A percentile compares a stretch with the other conserved stretches of the same genome.
Conservation (phyloP, 768 basidiomycete genomes). For the Hygrocybe punicea region DNA sequence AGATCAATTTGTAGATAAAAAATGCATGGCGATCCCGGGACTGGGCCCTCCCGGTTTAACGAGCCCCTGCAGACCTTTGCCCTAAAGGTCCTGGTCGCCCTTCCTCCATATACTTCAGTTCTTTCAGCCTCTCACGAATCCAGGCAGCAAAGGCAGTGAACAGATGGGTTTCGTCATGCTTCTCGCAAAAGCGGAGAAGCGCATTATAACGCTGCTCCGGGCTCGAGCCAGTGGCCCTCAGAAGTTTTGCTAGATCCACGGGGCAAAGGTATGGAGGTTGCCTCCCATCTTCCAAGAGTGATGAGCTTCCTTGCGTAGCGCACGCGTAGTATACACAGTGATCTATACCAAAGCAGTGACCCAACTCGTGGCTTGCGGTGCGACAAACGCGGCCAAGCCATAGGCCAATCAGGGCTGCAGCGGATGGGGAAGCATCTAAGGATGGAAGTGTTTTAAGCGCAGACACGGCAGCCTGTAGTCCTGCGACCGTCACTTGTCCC, state of each 20-base stretch:
- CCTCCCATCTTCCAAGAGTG: constrained; percentile 31
- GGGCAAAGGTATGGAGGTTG: constrained; percentile 38
- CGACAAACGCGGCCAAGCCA: constrained; percentile 37
- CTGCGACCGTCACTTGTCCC: constrained; percentile 7
- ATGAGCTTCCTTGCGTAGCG: constrained; percentile 36
- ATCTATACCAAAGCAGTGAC: constrained; percentile 42
- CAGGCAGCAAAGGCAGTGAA: constrained; percentile 31
- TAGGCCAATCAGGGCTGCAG: constrained; percentile 20
- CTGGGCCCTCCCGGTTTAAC: no score
- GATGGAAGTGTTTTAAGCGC: constrained; percentile 15
- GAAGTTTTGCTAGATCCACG: constrained; percentile 31
- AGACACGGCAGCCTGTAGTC: constrained; percentile 20
- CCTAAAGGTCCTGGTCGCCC: no score
- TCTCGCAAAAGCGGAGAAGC: constrained; percentile 27
- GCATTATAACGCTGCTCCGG: constrained; percentile 22
- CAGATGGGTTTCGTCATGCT: constrained; percentile 22
- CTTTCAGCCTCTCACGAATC: constrained; percentile 12
- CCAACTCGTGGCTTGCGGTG: constrained; percentile 39
- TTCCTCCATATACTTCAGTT: neutral
- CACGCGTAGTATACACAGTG: constrained; percentile 40
- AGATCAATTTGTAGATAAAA: no score
- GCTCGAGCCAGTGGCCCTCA: constrained; percentile 23
- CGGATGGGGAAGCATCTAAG: constrained; percentile 12
- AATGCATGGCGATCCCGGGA: no score
- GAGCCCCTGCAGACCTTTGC: no score